Percentiles rank a stretch among this genome's conserved stretches.
These are phyloP conservation scores for Alternaria sp. DNA, from an alignment of 2,329 filamentous ascomycete species.

Conservation along the genomic window DNA sequence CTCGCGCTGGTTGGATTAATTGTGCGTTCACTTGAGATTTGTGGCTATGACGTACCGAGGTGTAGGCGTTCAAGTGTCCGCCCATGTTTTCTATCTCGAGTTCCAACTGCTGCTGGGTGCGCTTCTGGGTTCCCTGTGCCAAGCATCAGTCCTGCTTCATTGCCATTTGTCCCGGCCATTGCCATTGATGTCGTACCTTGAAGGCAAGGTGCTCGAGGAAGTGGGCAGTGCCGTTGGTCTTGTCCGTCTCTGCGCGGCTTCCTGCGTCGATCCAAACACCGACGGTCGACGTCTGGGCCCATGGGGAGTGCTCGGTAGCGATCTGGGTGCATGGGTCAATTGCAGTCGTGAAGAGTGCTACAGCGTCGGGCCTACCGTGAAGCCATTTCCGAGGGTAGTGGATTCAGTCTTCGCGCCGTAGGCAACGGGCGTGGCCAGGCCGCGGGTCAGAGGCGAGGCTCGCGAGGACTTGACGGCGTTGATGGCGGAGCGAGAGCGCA, in stretches of 20 bases:
- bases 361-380: conserved; percentile 73
- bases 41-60: conserved; percentile 74
- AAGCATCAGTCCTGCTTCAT: conserved; percentile 33
- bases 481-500: conserved; percentile 87
- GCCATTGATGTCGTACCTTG: conserved; percentile 72
- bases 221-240: conserved; percentile 98
- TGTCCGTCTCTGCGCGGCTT: conserved; percentile 95
- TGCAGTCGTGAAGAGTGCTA: conserved; percentile 31
- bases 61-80: conserved; percentile 98
- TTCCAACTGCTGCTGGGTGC: conserved; percentile 96
- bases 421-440: conserved; percentile 85
- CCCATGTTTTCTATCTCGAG: conserved; percentile 99
- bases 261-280: conserved; percentile 99
- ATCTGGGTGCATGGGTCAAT: conserved; percentile 68
- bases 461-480: conserved; percentile 68
- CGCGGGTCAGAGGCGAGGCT: conserved; percentile 75
- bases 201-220: conserved; percentile 99
- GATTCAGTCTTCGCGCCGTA: conserved; percentile 86
- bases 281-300: conserved; percentile 97
- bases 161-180: no score
- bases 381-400: conserved; percentile 95
- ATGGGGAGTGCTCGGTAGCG: conserved; percentile 96
- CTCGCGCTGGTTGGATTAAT: conserved; percentile 73
- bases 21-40: conserved; percentile 16
- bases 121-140: conserved; percentile 83